phyloP scores from a whole-genome alignment of 306 rosid genomes.

The Hippophae tibetana region DNA sequence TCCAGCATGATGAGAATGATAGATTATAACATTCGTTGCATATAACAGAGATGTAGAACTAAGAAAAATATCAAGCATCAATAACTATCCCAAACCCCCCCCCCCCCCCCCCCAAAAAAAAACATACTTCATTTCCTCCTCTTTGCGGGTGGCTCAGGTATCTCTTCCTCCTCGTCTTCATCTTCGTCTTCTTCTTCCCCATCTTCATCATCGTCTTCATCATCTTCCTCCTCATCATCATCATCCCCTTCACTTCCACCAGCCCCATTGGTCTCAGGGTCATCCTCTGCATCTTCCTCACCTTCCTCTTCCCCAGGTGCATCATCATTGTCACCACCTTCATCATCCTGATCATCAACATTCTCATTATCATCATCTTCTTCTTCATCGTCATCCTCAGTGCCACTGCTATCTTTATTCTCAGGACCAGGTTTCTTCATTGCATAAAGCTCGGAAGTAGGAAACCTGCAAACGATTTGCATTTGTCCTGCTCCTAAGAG shows the following conservation, averaged over 20 bases:
- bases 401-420: constrained; percentile 45
- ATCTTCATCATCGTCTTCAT: not conserved
- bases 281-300: constrained; percentile 41
- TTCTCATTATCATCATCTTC: constrained; percentile 25
- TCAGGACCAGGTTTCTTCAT: constrained; percentile 22
- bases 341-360: constrained; percentile 32
- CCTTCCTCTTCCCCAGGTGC: constrained; percentile 42
- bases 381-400: constrained; percentile 41
- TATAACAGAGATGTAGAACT: no score
- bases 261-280: constrained; percentile 44
- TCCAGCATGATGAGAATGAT: no score
- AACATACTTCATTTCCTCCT: constrained; percentile 26
- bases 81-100: no score
- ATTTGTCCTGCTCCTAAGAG: not conserved
- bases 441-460: constrained; percentile 24
- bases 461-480: constrained; percentile 34
- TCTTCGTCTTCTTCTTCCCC: not conserved
- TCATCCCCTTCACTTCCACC: constrained; percentile 47
- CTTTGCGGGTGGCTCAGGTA: constrained; percentile 40
- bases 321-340: constrained; percentile 33
- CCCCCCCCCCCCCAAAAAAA: not conserved
- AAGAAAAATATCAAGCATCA: no score
- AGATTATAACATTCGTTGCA: no score
- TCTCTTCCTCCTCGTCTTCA: constrained; percentile 23
- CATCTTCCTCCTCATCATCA: constrained; percentile 27